Conservation (phyloP, 1,284 basidiomycete species). For the Moniliophthora roreri region DNA sequence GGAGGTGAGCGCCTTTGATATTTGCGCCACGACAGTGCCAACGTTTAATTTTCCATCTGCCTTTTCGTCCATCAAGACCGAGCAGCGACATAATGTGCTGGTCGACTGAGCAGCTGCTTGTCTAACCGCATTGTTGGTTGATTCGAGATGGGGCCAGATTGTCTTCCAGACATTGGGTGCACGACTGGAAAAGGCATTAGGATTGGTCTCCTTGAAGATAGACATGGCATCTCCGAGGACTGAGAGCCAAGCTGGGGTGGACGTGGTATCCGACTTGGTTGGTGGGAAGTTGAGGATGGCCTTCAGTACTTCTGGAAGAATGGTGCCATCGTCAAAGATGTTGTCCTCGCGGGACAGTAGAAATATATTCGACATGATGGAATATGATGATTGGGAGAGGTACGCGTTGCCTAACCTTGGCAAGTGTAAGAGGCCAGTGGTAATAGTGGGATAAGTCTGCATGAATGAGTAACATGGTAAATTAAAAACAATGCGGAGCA, state of each 20-base stretch:
- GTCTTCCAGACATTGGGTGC: conserved; percentile 74
- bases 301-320: conserved; percentile 65
- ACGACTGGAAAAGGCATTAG: conserved; percentile 49
- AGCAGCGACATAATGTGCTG: conserved; percentile 64
- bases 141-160: conserved; percentile 75
- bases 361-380: conserved; percentile 77
- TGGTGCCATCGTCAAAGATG: conserved; percentile 45
- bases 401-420: conserved; percentile 85
- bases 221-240: conserved; percentile 72
- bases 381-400: conserved; percentile 82
- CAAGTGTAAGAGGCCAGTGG: conserved; percentile 70
- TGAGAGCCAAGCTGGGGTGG: conserved; percentile 73
- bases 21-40: conserved; percentile 60
- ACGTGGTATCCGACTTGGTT: conserved; percentile 55
- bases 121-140: conserved; percentile 51
- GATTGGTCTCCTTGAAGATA: conserved; percentile 51
- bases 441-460: conserved; percentile 72
- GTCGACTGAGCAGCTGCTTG: conserved; percentile 68
- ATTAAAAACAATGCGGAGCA: conserved; percentile 17
- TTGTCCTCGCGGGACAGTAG: conserved; percentile 51
- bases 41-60: conserved; percentile 45
- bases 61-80: conserved; percentile 50
- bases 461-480: conserved; percentile 18
- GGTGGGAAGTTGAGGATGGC: conserved; percentile 78
- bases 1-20: conserved; percentile 67